Base-by-base conservation (phyloP, 345 rosid species). In the Salix viminalis region DNA sequence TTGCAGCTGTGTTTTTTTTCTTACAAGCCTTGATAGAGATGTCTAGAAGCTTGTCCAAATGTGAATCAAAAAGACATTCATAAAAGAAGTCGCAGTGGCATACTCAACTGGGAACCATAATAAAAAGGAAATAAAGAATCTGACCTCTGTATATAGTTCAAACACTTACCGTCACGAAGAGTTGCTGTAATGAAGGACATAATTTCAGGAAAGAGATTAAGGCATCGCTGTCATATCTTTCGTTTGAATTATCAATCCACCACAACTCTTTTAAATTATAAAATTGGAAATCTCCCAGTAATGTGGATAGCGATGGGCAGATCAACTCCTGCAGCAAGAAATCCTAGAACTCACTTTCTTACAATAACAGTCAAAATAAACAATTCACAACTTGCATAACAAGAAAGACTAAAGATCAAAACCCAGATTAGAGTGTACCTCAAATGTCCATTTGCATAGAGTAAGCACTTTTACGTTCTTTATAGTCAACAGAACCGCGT, bases 381-480 rank as follows among this genome's bases (percentile, higher is more conserved):
- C 19, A 28, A n/a, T 3, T 32, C 6, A 32, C 30, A 71, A 76
- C 23, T 36, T 16, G 30, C 3, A 5, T 24, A 2, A 41, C 16
- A 58, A 16, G 61, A 7, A 64, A 21, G n/a, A 46, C 12, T 58
- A 26, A 52, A 10, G 30, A 4, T 52, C 5, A 71, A 46, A 46
- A 46, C 52, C 18, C 1, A 46, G 52, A 12, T 72, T 71, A 7
- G 11, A 24, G 34, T 32, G 64, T 86, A 89, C 95, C 92, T 88
- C 75, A 32, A 84, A 91, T 76, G 76, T 84, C 95, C 95, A 91
- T 81, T 80, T 84, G 32, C 92, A 85, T 0, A 91, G 75, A 48
- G 92, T 88, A 8, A 89, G 88, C 67, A 82, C 65, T 70, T 83
- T 77, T 9, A 88, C 81, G 64, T 91, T 91, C 84, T 91, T 91